phyloP scores from a whole-genome alignment of 306 rosid genomes.

The Notholithocarpus densiflorus region DNA sequence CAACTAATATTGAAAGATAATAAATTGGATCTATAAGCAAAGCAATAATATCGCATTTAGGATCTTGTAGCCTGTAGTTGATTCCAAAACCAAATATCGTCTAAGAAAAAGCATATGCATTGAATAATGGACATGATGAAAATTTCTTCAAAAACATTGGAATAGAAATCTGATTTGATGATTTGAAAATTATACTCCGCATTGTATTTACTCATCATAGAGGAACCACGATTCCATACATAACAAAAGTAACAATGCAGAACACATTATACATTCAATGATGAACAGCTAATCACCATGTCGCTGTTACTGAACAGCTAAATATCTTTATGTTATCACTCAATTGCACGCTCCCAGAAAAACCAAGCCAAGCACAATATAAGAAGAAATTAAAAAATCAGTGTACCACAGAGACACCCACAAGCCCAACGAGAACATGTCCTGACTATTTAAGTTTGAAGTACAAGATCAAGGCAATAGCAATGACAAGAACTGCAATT shows the following conservation, averaged over 20 bases:
- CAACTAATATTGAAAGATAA: not conserved
- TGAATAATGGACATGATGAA: not conserved
- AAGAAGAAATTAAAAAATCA: conserved; percentile 8
- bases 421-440: conserved; percentile 21
- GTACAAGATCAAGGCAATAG: conserved; percentile 62
- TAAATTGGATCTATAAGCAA: not conserved
- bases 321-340: conserved; percentile 37
- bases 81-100: not conserved
- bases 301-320: conserved; percentile 38
- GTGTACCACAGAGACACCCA: conserved; percentile 15
- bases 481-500: conserved; percentile 59
- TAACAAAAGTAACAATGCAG: conserved; percentile 16
- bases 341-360: conserved; percentile 39
- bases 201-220: conserved; percentile 8
- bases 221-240: conserved; percentile 20
- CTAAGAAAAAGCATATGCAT: conserved; percentile 13
- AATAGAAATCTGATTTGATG: not conserved
- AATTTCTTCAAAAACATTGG: not conserved
- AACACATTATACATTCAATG: conserved; percentile 20
- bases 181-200: not conserved
- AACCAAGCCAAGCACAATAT: not conserved
- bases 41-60: not conserved
- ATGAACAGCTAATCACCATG: conserved; percentile 9
- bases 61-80: too few species aligned
- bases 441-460: conserved; percentile 66